These are phyloP conservation scores for Chrysopogon serrulatus DNA, from an alignment of 176 grass and related monocot genomes.

Conservation along the genomic window DNA sequence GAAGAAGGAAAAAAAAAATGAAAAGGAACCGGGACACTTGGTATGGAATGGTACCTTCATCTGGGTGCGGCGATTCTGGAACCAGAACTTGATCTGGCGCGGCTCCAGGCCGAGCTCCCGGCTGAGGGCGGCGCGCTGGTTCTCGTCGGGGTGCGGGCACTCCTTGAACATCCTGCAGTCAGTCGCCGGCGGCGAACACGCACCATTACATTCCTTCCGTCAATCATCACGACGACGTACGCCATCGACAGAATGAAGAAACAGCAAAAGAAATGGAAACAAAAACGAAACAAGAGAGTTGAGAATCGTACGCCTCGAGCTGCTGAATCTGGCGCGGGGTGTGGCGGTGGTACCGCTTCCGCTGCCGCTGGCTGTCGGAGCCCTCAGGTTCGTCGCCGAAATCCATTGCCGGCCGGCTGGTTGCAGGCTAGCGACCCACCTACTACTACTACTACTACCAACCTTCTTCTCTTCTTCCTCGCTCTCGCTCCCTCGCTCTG, in stretches of 20 bases:
- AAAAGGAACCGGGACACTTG: not conserved
- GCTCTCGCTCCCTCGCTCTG: not conserved
- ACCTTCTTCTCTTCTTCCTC: not conserved
- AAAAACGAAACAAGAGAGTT: not conserved
- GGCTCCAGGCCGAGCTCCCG: constrained; percentile 80
- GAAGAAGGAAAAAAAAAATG: not conserved
- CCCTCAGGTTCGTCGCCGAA: constrained; percentile 79
- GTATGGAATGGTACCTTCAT: constrained; percentile 81
- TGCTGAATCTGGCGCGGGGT: constrained; percentile 97
- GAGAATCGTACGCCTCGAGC: constrained; percentile 76
- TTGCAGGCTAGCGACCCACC: not conserved
- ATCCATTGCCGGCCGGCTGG: constrained; percentile 52
- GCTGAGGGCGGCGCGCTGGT: constrained; percentile 85
- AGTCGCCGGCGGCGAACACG: not conserved
- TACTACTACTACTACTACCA: not conserved
- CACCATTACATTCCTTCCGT: not conserved
- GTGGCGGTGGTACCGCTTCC: constrained; percentile 95
- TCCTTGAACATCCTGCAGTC: constrained; percentile 86
- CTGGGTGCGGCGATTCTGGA: constrained; percentile 97
- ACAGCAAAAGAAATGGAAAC: not conserved
- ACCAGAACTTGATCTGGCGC: constrained; percentile 99
- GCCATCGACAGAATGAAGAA: not conserved
- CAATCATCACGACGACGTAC: not conserved
- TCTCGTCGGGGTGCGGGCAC: constrained; percentile 95
- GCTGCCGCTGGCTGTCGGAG: constrained; percentile 59